Evolutionary conservation across 352 stramenopile species (phyloP).

Genomic region (Phytopythium oedochilum): DNA sequence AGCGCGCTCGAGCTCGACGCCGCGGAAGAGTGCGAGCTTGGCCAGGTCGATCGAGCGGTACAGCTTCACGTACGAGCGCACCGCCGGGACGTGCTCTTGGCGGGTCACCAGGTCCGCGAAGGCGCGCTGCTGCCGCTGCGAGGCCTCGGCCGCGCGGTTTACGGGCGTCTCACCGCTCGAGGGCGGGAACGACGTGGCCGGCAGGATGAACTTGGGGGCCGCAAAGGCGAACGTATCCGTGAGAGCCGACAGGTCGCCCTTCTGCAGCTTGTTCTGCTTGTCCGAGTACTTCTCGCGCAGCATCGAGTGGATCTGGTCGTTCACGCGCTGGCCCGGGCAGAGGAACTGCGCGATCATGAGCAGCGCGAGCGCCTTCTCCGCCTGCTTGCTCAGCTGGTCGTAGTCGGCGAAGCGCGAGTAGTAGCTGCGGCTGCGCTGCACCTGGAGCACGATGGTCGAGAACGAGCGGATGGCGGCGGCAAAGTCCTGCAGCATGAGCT

Average conservation of each 20-base stretch:
- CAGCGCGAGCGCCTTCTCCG: constrained; percentile 94
- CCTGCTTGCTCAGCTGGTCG: constrained; percentile 94
- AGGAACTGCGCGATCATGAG: constrained; percentile 89
- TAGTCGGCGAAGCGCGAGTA: constrained; percentile 90
- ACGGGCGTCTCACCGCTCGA: constrained; percentile 31
- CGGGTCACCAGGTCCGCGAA: constrained; percentile 90
- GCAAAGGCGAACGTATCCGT: constrained; percentile 92
- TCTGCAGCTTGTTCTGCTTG: constrained; percentile 85
- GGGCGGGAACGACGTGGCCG: constrained; percentile 49
- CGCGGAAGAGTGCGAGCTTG: constrained; percentile 93
- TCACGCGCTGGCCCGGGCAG: constrained; percentile 81
- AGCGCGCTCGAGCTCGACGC: constrained; percentile 62
- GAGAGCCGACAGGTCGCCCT: constrained; percentile 74
- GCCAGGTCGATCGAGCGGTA: constrained; percentile 95
- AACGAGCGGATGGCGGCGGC: constrained; percentile 89
- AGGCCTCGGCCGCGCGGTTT: constrained; percentile 59
- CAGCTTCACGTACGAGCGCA: constrained; percentile 95
- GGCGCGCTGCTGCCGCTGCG: constrained; percentile 71
- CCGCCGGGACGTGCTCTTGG: constrained; percentile 85
- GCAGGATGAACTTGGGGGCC: constrained; percentile 94
- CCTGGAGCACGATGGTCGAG: constrained; percentile 86
- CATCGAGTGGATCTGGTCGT: constrained; percentile 80
- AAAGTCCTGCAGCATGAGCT: constrained; percentile 97
- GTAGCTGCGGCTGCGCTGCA: constrained; percentile 88
- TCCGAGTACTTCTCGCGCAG: constrained; percentile 94